Conservation (phyloP, 75 land plant genomes). For the Sequoia sempervirens region DNA sequence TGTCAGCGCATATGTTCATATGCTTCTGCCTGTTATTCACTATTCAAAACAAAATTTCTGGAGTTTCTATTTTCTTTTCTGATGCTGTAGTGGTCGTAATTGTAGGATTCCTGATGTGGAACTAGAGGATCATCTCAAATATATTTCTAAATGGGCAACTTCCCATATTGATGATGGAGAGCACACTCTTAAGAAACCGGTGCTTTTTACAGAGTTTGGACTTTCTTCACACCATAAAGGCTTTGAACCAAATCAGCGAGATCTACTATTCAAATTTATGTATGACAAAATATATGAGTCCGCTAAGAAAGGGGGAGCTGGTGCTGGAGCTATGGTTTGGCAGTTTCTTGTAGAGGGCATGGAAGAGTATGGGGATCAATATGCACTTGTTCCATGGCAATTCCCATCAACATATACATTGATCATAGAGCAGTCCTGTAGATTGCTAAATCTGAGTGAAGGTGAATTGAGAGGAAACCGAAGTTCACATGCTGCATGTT, state of each 20-base stretch:
- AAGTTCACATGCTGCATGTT: background rate
- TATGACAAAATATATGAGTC: slow-evolving; percentile 54
- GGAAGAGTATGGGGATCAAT: slow-evolving; percentile 52
- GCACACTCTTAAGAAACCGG: slow-evolving; percentile 56
- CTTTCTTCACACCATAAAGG: slow-evolving; percentile 16
- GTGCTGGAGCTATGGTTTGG: slow-evolving; percentile 80
- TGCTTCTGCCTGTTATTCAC: background rate
- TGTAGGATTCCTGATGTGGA: slow-evolving; percentile 54
- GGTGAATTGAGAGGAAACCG: background rate
- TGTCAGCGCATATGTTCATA: background rate
- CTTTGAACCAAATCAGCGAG: slow-evolving; percentile 30
- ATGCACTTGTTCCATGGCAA: slow-evolving; percentile 49
- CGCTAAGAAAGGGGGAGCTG: slow-evolving; percentile 47
- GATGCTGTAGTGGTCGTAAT: background rate
- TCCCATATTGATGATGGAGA: slow-evolving; percentile 60
- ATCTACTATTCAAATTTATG: slow-evolving; percentile 29
- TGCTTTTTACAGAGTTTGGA: slow-evolving; percentile 79
- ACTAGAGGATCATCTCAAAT: slow-evolving; percentile 33
- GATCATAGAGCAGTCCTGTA: slow-evolving; percentile 50
- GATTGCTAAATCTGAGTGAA: slow-evolving; percentile 19
- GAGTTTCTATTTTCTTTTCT: background rate
- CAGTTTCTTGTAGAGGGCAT: slow-evolving; percentile 59
- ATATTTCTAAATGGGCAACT: slow-evolving; percentile 53
- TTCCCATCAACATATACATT: slow-evolving; percentile 32
- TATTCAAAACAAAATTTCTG: background rate